These are phyloP conservation scores for Spergularia azorica DNA, from an alignment of 179 eudicot genomes.

Conservation along the genomic window DNA sequence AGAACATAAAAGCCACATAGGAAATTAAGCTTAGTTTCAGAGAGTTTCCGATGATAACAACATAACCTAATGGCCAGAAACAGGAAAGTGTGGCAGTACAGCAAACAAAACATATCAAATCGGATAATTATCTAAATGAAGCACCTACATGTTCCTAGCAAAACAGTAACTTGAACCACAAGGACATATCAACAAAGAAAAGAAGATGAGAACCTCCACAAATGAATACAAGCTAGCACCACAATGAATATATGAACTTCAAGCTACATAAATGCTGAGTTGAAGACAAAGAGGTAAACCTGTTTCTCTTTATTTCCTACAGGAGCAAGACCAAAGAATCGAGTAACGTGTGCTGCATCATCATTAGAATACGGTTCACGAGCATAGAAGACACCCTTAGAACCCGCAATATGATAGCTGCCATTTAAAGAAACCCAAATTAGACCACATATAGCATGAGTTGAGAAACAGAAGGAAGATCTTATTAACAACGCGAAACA, in stretches of 20 bases:
- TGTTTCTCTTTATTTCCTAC: conserved; percentile 93
- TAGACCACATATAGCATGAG: conserved; percentile 9
- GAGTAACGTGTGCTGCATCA: conserved; percentile 86
- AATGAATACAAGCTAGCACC: background rate
- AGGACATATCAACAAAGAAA: too few relatives aligned
- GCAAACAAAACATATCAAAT: too few relatives aligned
- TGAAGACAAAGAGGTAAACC: conserved; percentile 39
- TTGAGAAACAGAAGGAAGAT: background rate
- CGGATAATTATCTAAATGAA: too few relatives aligned
- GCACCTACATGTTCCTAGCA: too few relatives aligned
- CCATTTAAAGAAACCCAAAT: conserved; percentile 20
- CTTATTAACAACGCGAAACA: background rate
- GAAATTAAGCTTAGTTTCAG: too few relatives aligned
- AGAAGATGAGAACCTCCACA: background rate
- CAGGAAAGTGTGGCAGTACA: too few relatives aligned
- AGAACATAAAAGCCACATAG: too few relatives aligned
- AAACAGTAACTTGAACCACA: too few relatives aligned
- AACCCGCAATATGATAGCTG: conserved; percentile 92
- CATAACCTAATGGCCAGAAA: too few relatives aligned
- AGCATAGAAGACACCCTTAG: conserved; percentile 70
- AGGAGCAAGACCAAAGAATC: conserved; percentile 89
- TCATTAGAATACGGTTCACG: conserved; percentile 84
- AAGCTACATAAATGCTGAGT: background rate
- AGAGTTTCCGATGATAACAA: too few relatives aligned
- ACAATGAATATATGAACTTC: background rate